Evolutionary conservation across 176 grass and related monocot genomes (phyloP), one percentile per base, ranked within the genome.

Genomic region (Cenchrus fungigraminus): DNA sequence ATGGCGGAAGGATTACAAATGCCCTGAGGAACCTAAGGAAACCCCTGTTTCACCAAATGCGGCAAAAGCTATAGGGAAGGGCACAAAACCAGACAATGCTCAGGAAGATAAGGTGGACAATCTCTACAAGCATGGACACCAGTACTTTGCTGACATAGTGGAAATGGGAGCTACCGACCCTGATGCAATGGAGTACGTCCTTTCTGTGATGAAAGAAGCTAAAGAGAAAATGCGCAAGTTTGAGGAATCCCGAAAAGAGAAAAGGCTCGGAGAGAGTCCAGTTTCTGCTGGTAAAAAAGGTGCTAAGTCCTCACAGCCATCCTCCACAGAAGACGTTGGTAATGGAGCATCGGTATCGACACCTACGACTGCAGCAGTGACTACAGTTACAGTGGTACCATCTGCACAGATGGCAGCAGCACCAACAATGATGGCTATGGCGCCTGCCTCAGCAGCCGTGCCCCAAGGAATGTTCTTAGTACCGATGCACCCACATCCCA

Each of bases 1-100:
- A 13, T 98, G 93, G 93, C 91, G 90, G 81, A 98, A 98, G 85
- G 93, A 98, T 79, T 98, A 88, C 75, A 98, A 98, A 83, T 92
- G 95, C 66, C 84, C 91, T 0, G 87, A 93, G 85, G 93, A 88
- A 79, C 57, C 89, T 63, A 91, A 91, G 65, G 91, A 81, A 82
- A 83, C 69, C 63, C 81, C 76, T 28, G 74, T 90, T 51, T 68
- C 78, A 68, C 79, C 79, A 29, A 73, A 69, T 87, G 80, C 59
- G 2, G 63, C 70, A 31, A 80, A 79, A 64, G 13, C 77, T 77
- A 59, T 83, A 49, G 86, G 81, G 46, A 85, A 84, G 75, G 66
- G 80, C 10, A 19, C 92, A 80, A 79, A 73, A 31, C 57, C 58
- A 1, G 93, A 92, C 71, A 83, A 80, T 61, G 66, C 71, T 59